Percentiles rank a stretch among this genome's conserved stretches.
Conservation (phyloP, 345 rosid species). For the Eutrema japonicum region DNA sequence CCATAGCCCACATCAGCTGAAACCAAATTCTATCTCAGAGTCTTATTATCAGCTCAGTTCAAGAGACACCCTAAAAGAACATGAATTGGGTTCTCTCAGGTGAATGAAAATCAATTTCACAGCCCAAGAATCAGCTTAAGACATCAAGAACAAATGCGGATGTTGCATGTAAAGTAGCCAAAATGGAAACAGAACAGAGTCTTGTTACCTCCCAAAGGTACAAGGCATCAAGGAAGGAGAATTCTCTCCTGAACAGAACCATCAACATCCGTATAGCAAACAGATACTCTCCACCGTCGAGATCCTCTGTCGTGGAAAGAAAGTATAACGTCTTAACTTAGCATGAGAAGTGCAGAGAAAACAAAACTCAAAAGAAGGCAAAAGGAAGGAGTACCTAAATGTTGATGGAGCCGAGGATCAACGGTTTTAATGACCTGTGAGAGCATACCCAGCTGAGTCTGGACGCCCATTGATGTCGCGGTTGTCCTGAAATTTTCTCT, state of each 20-base stretch:
- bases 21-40: conserved; percentile 46
- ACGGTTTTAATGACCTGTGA: conserved; percentile 80
- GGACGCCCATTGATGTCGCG: conserved; percentile 76
- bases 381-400: conserved; percentile 61
- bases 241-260: conserved; percentile 96
- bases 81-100: background rate
- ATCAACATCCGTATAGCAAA: conserved; percentile 96
- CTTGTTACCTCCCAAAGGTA: conserved; percentile 89
- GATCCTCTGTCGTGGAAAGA: conserved; percentile 60
- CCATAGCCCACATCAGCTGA: conserved; percentile 99
- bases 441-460: conserved; percentile 77
- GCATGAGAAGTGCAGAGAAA: conserved; percentile 12
- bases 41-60: conserved; percentile 40
- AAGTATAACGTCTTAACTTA: background rate
- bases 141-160: background rate
- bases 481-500: conserved; percentile 84
- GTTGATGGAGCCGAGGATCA: conserved; percentile 93
- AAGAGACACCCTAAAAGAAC: conserved; percentile 21
- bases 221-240: conserved; percentile 78
- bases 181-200: background rate
- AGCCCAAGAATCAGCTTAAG: background rate
- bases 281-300: conserved; percentile 86
- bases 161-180: background rate
- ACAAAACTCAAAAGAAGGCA: background rate
- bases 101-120: background rate